Evolutionary conservation across 768 basidiomycete species (phyloP), one percentile per base, ranked within the genome.

Genomic region (Termitomyces sp.): DNA sequence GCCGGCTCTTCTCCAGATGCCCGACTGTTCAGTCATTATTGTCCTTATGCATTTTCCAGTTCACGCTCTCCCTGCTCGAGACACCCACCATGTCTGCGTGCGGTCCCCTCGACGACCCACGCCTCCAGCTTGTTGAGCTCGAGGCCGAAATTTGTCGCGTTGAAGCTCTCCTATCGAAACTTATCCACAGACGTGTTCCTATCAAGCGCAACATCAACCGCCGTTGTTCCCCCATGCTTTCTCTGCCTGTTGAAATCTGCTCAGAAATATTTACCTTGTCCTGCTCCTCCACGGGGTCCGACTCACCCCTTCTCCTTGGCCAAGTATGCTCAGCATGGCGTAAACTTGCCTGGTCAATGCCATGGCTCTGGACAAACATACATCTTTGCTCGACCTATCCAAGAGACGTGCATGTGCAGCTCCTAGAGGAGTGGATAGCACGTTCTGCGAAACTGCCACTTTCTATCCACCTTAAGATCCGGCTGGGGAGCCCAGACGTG

Each of bases 301-400:
- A 18, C 2, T 54, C 61, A 10, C 67, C 69, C 10, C 59, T 70
- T 50, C 50, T 53, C 26, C 60, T 70, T 9, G 68, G 68, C 14
- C 58, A 64, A 20, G 66, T 72, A 14, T 72, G 68, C 49, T 63
- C 59, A 16, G 59, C 68, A 28, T 70, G 69, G 69, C 59, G 70
- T 22, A 60, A 65, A 12, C 63, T 69, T 50, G 69, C 67, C 26
- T 69, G 68, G 68, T 61, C 66, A n/a, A 68, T 69, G 56, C 69
- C 70, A 2, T 65, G 60, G 47, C 65, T 72, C 12, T 70, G 70
- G 68, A 59, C 63, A 22, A 62, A 59, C 26, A 58, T 70, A 26
- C 64, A 60, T 42, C 58, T 71, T 20, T 60, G 53, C 22, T 59
- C 64, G 13, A 53, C 65, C 14, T 47, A 58, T 26, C 64, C 60